Evolutionary conservation across 768 basidiomycete species (phyloP), one percentile per base, ranked within the genome.

Genomic region (Lactifluus echinatus): DNA sequence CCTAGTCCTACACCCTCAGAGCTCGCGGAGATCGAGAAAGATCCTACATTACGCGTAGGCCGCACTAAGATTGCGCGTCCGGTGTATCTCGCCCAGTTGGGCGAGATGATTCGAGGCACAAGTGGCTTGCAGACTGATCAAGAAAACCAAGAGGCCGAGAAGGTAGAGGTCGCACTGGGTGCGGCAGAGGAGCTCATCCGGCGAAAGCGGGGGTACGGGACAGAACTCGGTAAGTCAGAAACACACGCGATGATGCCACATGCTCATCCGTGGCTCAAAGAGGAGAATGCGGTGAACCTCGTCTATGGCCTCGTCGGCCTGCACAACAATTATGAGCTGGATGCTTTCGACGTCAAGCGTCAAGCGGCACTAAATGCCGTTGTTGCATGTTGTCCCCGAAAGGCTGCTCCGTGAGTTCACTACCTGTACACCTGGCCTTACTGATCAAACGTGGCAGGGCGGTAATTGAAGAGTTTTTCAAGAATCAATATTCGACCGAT

Each of bases 391-490:
- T 82, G 82, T 57, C 96, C 96, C 2, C 73, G 74, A 26, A 83
- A 82, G 53, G 83, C 87, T 40, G 84, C 92, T 0, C 87, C 84
- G 94, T 98, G 67, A 66, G 93, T 79, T 56, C 34, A 49, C 39
- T 19, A 12, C 36, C 6, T 39, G 3, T 29, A 24, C 23, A 8
- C 21, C 15, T 49, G 19, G 26, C 6, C 19, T 37, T 39, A 47
- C 47, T 56, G 21, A 55, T 33, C 4, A 11, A 17, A 44, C 51
- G 23, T 34, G 10, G 11, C 66, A 96, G 94, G 3, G 78, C 81
- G 33, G 74, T 97, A 10, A 84, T 91, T 51, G 92, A 95, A 67
- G 90, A 96, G 66, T 94, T 93, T 70, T 99, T 98, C 74, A 85
- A 85, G 63, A 89, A 87, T 47, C 91, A 95, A 62, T 96, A 95